Evolutionary conservation across 2,329 filamentous ascomycete genomes (phyloP).

Genomic region (Aureobasidium pullulans): DNA sequence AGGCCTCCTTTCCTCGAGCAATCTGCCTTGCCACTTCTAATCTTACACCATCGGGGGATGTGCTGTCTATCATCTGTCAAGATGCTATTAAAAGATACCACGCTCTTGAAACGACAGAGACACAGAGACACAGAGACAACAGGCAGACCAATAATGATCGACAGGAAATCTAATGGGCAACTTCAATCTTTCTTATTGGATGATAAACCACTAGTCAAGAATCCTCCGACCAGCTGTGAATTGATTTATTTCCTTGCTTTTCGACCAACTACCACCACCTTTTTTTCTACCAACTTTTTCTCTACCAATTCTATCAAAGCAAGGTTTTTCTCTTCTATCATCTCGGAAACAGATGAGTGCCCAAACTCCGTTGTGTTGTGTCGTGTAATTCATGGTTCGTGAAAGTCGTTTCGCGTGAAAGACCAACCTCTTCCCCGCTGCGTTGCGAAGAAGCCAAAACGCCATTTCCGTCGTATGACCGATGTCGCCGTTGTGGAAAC

Average conservation of each 20-base stretch:
- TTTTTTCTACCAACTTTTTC: no score
- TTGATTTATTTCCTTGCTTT: neutral
- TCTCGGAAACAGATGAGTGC: neutral
- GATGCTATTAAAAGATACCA: no score
- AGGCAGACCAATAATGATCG: neutral
- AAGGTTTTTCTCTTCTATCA: neutral
- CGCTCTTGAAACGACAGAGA: no score
- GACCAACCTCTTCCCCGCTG: conserved; percentile 5
- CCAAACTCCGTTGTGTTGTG: neutral
- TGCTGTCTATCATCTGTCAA: no score
- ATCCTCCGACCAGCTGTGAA: neutral
- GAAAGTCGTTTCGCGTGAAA: neutral
- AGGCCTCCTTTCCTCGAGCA: neutral
- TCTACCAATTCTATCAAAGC: no score
- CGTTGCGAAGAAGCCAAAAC: neutral
- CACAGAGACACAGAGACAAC: no score
- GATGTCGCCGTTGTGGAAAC: no score
- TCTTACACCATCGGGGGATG: neutral
- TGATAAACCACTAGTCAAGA: no score
- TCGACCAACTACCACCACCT: no score
- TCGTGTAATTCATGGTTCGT: neutral
- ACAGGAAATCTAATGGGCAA: neutral
- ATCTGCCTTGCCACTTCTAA: neutral
- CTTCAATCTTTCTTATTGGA: neutral
- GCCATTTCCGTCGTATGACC: no score